These are phyloP conservation scores for Ganoderma lingzhi DNA, from an alignment of 1,284 basidiomycete genomes.

Conservation along the genomic window DNA sequence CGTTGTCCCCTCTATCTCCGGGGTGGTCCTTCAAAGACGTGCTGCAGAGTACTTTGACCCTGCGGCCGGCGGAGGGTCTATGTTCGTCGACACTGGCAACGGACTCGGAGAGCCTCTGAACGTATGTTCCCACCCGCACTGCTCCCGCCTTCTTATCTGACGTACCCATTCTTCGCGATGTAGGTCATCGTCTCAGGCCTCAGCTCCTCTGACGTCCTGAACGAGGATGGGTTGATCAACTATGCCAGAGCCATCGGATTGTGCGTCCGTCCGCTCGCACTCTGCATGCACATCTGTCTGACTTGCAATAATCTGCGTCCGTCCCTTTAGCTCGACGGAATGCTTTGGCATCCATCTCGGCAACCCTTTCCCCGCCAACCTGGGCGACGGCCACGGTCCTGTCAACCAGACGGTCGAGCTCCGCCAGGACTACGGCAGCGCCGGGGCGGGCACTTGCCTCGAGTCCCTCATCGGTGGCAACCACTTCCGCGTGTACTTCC, in stretches of 20 bases:
- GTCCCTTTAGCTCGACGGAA: slow-evolving; percentile 63
- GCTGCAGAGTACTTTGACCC: slow-evolving; percentile 54
- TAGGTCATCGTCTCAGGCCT: slow-evolving; percentile 67
- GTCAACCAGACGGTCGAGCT: slow-evolving; percentile 70
- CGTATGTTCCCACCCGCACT: slow-evolving; percentile 42
- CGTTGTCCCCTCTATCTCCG: slow-evolving; percentile 16
- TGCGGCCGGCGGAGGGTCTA: slow-evolving; percentile 55
- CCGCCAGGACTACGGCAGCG: slow-evolving; percentile 71
- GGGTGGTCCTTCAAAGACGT: slow-evolving; percentile 21
- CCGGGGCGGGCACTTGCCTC: slow-evolving; percentile 63
- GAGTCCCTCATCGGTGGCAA: slow-evolving; percentile 73
- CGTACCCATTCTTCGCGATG: slow-evolving; percentile 41
- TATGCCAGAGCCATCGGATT: slow-evolving; percentile 73
- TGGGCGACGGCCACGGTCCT: slow-evolving; percentile 72
- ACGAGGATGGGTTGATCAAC: slow-evolving; percentile 65
- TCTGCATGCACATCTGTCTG: background rate
- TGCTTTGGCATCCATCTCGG: slow-evolving; percentile 77
- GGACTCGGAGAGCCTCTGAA: slow-evolving; percentile 77
- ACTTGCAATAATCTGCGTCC: background rate
- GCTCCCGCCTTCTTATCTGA: slow-evolving; percentile 36
- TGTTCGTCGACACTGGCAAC: slow-evolving; percentile 56
- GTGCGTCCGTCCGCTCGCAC: slow-evolving; percentile 34
- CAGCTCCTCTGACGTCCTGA: slow-evolving; percentile 74
- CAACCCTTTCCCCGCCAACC: slow-evolving; percentile 67
- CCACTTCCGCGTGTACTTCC: slow-evolving; percentile 75